Evolutionary conservation across 75 land plant genomes (phyloP).

Genomic region (Picea glauca): DNA sequence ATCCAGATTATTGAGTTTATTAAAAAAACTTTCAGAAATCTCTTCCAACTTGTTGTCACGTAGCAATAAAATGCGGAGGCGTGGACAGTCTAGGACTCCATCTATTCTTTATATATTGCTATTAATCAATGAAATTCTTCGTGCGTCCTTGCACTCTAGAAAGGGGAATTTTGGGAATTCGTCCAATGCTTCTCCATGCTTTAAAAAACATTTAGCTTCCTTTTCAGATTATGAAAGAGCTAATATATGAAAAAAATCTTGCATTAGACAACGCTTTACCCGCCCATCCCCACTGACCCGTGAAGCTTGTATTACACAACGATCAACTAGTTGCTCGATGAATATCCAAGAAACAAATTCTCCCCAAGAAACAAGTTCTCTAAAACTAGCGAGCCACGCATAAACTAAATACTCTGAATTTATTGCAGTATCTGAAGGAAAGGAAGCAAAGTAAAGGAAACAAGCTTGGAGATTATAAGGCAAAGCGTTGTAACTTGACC

Average conservation of each 20-base stretch:
- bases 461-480: neutral
- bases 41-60: neutral
- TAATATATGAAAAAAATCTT: neutral
- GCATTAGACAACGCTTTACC: no score
- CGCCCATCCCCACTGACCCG: neutral
- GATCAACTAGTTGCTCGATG: neutral
- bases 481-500: neutral
- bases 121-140: no score
- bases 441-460: neutral
- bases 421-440: neutral
- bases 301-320: neutral
- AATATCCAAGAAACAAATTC: neutral
- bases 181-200: no score
- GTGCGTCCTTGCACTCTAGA: no score
- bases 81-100: no score
- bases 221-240: no score
- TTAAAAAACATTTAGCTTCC: no score
- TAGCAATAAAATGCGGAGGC: neutral
- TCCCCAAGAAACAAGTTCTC: neutral
- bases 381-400: neutral
- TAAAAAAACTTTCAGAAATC: neutral
- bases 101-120: no score
- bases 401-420: no score
- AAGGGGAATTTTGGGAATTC: no score
- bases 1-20: neutral